Evolutionary conservation across 495 filamentous ascomycete genomes (phyloP).

Genomic region (Tuber melanosporum): DNA sequence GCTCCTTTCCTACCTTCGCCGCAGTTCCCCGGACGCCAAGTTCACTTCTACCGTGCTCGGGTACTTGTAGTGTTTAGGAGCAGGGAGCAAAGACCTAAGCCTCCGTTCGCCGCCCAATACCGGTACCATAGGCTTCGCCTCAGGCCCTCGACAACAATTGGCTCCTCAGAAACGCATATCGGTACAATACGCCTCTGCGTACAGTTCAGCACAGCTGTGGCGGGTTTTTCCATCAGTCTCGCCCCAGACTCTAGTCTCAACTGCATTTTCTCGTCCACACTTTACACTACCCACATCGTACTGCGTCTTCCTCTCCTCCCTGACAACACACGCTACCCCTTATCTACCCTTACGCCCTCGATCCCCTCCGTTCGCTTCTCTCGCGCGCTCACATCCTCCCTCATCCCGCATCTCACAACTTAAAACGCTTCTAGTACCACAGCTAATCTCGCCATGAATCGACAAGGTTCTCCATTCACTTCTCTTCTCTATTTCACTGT

Average conservation of each 20-base stretch:
- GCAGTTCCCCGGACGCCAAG: neutral
- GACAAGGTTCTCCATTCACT: slow-evolving; percentile 33
- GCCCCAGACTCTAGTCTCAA: neutral
- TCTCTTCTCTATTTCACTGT: slow-evolving; percentile 12
- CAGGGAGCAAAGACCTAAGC: neutral
- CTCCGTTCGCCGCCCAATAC: neutral
- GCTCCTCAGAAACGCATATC: neutral
- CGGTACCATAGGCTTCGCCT: neutral
- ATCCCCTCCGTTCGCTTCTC: neutral
- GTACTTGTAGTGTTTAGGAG: neutral
- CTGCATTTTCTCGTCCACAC: neutral
- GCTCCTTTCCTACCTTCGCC: neutral
- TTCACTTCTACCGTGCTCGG: neutral
- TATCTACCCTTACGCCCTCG: neutral
- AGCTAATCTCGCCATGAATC: slow-evolving; percentile 27
- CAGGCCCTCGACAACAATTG: neutral
- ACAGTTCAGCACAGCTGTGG: neutral
- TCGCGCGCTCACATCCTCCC: neutral
- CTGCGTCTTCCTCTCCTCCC: neutral
- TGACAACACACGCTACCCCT: neutral
- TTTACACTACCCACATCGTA: neutral
- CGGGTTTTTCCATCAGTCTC: neutral
- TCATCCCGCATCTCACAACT: neutral
- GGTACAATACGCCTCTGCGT: neutral
- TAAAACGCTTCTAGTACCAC: neutral